These are phyloP conservation scores for Russula lepida DNA, from an alignment of 768 basidiomycete genomes.

Conservation along the genomic window DNA sequence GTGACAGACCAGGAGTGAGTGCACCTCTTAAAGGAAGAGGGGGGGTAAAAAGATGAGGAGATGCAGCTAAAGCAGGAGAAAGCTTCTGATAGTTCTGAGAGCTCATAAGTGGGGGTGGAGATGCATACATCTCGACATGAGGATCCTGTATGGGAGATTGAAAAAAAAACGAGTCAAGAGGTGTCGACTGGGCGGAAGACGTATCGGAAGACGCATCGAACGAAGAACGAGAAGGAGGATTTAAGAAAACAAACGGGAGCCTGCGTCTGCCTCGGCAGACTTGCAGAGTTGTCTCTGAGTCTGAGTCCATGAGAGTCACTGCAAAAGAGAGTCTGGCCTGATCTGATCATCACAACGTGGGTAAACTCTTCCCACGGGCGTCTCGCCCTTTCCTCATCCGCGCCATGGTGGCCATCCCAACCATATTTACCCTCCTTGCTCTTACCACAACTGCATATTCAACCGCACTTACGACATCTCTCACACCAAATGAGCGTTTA, in stretches of 20 bases:
- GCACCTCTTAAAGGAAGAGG: slow-evolving; percentile 2
- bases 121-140: slow-evolving; percentile 19
- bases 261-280: not conserved
- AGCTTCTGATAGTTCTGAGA: not conserved
- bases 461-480: slow-evolving; percentile 71
- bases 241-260: not conserved
- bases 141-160: not conserved
- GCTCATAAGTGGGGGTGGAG: slow-evolving; percentile 15
- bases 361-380: slow-evolving; percentile 8
- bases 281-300: slow-evolving; percentile 2
- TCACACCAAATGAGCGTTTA: slow-evolving; percentile 68
- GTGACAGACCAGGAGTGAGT: slow-evolving; percentile 15
- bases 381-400: not conserved
- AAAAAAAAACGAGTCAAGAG: not conserved
- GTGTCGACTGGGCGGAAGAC: not conserved
- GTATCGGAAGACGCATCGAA: slow-evolving; percentile 1
- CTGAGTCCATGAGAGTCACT: slow-evolving; percentile 1
- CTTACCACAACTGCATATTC: slow-evolving; percentile 28
- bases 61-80: slow-evolving; percentile 16
- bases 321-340: not conserved
- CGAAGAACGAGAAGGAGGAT: not conserved
- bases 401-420: slow-evolving; percentile 17
- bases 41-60: slow-evolving; percentile 18
- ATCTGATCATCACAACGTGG: not conserved
- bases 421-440: slow-evolving; percentile 17